Percentiles rank a stretch among this genome's conserved stretches.
These are phyloP conservation scores for Curvularia sp. DNA, from an alignment of 2,329 filamentous ascomycete species.

Conservation along the genomic window DNA sequence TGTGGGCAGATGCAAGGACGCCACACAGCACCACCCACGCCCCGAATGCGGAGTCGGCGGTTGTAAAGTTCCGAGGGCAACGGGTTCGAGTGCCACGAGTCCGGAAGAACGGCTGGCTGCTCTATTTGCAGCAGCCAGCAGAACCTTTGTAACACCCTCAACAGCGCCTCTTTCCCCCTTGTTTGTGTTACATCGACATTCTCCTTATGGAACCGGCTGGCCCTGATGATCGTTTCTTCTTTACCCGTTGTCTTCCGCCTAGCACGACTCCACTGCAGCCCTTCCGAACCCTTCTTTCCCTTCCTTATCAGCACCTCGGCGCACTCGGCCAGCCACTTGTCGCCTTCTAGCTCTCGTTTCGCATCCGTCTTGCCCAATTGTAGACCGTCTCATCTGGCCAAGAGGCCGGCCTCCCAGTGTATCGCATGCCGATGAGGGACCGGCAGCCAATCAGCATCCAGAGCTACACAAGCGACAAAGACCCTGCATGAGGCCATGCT, in stretches of 20 bases:
- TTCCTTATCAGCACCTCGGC: slow-evolving; percentile 1
- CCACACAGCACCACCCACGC: neutral
- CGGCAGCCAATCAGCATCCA: neutral
- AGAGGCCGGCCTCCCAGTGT: neutral
- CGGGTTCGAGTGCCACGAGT: neutral
- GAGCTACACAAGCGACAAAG: neutral
- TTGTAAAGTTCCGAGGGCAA: neutral
- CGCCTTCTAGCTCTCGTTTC: neutral
- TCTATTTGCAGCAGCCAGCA: neutral
- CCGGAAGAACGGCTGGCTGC: neutral
- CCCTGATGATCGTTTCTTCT: neutral
- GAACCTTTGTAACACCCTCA: neutral
- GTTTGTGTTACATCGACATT: neutral
- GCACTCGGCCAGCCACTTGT: slow-evolving; percentile 1
- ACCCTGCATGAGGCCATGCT: slow-evolving; percentile 12
- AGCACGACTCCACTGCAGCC: neutral
- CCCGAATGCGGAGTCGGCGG: neutral
- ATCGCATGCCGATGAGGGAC: neutral
- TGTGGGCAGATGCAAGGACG: neutral
- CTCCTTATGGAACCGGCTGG: neutral
- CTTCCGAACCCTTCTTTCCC: neutral
- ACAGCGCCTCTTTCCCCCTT: neutral
- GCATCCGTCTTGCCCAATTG: neutral
- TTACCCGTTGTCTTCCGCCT: neutral
- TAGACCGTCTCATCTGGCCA: neutral